phyloP scores from a whole-genome alignment of 116 monocot genomes.

The Phalaenopsis hybrid region DNA sequence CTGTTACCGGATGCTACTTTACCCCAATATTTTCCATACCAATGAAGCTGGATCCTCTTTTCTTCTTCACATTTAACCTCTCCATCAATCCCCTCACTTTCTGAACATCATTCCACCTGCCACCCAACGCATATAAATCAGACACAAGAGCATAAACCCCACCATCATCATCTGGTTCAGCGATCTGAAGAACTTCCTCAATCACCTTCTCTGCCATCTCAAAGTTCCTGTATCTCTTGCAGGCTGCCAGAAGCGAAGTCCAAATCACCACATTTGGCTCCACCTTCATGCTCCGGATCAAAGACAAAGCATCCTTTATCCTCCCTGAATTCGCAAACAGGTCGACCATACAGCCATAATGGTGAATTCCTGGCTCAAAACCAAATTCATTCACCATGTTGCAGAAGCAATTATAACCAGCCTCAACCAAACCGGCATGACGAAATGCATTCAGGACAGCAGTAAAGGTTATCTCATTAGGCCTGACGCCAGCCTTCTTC shows the following conservation, averaged over 20 bases:
- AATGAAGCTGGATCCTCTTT: conserved; percentile 40
- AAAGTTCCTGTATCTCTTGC: conserved; percentile 51
- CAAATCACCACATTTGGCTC: conserved; percentile 62
- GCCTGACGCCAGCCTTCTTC: conserved; percentile 26
- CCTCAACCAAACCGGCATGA: conserved; percentile 45
- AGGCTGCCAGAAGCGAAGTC: conserved; percentile 50
- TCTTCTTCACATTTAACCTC: conserved; percentile 35
- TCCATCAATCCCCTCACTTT: conserved; percentile 54
- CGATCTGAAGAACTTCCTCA: conserved; percentile 33
- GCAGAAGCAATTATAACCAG: conserved; percentile 32
- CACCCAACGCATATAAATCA: conserved; percentile 57
- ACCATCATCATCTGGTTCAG: conserved; percentile 32
- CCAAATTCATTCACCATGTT: conserved; percentile 47
- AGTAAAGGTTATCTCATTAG: conserved; percentile 60
- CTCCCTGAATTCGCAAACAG: conserved; percentile 49
- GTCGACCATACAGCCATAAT: conserved; percentile 75
- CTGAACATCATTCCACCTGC: conserved; percentile 52
- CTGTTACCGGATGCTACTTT: conserved; percentile 1
- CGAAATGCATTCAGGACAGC: conserved; percentile 55
- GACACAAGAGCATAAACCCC: conserved; percentile 59
- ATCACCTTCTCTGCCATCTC: conserved; percentile 49
- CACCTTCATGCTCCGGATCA: conserved; percentile 45
- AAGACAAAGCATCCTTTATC: conserved; percentile 44
- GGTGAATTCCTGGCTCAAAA: conserved; percentile 42
- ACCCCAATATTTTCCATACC: conserved; percentile 2